Percentiles rank a stretch among this genome's conserved stretches.
phyloP scores from a whole-genome alignment of 129 eudicot species.

The Escallonia herrerae region DNA sequence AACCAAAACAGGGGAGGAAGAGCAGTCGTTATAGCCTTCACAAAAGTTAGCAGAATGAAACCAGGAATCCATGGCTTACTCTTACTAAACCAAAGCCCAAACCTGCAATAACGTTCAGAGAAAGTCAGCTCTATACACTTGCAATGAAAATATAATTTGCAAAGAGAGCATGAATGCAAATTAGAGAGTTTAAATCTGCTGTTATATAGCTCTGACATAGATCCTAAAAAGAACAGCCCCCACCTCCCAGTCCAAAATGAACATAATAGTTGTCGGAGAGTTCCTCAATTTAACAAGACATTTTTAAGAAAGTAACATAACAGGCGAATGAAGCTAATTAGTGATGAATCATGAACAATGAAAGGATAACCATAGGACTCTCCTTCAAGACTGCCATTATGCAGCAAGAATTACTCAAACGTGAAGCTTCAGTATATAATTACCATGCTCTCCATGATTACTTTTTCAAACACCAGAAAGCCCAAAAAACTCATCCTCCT shows the following conservation, averaged over 20 bases:
- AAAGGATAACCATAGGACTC: no score
- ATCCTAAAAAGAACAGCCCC: no score
- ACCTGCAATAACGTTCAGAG: constrained; percentile 20
- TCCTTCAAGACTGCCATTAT: no score
- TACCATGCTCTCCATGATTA: neutral
- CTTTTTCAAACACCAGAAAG: neutral
- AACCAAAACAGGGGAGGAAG: constrained; percentile 25
- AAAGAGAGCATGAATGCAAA: neutral
- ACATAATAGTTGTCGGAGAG: no score
- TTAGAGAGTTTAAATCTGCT: neutral
- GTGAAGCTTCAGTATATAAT: no score
- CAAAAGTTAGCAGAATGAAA: constrained; percentile 16
- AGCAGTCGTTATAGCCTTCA: constrained; percentile 31
- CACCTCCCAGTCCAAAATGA: no score
- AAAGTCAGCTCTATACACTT: constrained; percentile 15
- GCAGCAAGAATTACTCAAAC: no score
- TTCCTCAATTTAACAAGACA: no score
- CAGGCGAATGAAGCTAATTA: no score
- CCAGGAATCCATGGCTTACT: constrained; percentile 30
- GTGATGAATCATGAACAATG: no score
- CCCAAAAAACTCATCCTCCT: neutral
- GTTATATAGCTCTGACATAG: neutral
- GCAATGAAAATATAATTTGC: neutral
- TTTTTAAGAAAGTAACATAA: no score
- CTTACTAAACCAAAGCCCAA: constrained; percentile 24